Conservation (phyloP, 345 rosid genomes). For the Aurinia saxatilis region DNA sequence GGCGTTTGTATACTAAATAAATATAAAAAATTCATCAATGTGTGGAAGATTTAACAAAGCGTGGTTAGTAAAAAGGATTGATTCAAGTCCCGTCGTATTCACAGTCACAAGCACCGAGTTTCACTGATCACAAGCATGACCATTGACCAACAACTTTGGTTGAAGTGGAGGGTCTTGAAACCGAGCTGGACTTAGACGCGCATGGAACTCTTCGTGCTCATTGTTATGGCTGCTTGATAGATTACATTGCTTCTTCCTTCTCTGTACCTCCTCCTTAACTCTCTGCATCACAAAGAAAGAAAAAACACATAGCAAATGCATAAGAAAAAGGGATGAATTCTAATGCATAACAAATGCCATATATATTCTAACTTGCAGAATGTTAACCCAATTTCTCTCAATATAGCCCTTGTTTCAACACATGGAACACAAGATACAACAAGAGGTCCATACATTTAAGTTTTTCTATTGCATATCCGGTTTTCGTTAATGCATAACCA, state of each 20-base stretch:
- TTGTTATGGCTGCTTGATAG: constrained; percentile 5
- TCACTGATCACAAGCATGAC: constrained; percentile 2
- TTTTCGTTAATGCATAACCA: background rate
- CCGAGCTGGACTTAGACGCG: constrained; percentile 17
- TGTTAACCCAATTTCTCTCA: background rate
- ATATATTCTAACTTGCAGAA: background rate
- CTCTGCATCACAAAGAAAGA: constrained; percentile 36
- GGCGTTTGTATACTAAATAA: constrained; percentile 6
- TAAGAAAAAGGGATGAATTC: background rate
- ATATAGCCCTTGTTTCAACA: background rate
- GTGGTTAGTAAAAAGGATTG: constrained; percentile 6
- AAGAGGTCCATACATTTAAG: background rate
- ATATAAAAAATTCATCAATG: background rate
- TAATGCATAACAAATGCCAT: background rate
- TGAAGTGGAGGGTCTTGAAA: background rate
- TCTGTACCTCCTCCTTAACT: constrained; percentile 66
- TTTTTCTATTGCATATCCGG: background rate
- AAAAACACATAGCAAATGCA: background rate
- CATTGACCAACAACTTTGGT: constrained; percentile 19
- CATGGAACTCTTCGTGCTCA: constrained; percentile 25
- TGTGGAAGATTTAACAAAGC: constrained; percentile 12
- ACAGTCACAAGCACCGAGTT: constrained; percentile 4
- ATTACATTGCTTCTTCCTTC: constrained; percentile 40
- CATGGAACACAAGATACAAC: background rate
- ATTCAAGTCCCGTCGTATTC: background rate